Percentiles rank a stretch among this genome's conserved stretches.
Conservation (phyloP, 345 rosid species). For the Boechera divaricarpa region DNA sequence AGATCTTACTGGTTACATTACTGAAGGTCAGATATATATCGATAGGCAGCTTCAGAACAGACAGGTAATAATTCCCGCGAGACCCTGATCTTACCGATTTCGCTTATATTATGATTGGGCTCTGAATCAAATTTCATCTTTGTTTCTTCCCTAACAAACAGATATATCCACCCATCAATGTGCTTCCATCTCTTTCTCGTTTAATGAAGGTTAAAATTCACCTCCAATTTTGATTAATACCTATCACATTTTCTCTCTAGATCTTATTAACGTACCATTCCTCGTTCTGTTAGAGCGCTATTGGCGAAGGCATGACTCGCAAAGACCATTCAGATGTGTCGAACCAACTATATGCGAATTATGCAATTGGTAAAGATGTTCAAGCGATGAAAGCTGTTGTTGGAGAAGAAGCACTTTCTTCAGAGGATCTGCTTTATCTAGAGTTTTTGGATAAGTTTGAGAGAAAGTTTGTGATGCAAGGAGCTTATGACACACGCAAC, state of each 20-base stretch:
- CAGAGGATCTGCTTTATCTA: slow-evolving; percentile 94
- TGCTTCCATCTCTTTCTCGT: slow-evolving; percentile 88
- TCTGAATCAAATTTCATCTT: neutral
- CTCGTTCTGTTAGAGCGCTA: slow-evolving; percentile 72
- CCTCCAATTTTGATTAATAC: neutral
- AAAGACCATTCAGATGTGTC: slow-evolving; percentile 94
- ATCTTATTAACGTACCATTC: slow-evolving; percentile 1
- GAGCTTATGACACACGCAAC: slow-evolving; percentile 97
- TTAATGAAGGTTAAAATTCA: slow-evolving; percentile 74
- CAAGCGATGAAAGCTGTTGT: slow-evolving; percentile 99
- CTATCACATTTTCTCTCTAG: neutral
- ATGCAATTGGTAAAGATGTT: slow-evolving; percentile 98
- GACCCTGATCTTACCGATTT: neutral
- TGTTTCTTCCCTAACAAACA: slow-evolving; percentile 43
- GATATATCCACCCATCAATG: slow-evolving; percentile 96
- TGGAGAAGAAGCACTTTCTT: slow-evolving; percentile 99
- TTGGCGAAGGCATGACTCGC: slow-evolving; percentile 98
- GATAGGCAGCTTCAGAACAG: slow-evolving; percentile 41
- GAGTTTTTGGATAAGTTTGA: slow-evolving; percentile 97
- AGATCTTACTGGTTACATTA: slow-evolving; percentile 94
- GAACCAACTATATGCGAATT: slow-evolving; percentile 96
- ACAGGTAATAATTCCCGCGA: slow-evolving; percentile 14
- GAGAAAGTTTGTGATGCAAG: slow-evolving; percentile 93
- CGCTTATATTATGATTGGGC: neutral
- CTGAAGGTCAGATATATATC: slow-evolving; percentile 51